Conservation (phyloP, 2,329 filamentous ascomycete genomes). For the Paecilomyces variotii region DNA sequence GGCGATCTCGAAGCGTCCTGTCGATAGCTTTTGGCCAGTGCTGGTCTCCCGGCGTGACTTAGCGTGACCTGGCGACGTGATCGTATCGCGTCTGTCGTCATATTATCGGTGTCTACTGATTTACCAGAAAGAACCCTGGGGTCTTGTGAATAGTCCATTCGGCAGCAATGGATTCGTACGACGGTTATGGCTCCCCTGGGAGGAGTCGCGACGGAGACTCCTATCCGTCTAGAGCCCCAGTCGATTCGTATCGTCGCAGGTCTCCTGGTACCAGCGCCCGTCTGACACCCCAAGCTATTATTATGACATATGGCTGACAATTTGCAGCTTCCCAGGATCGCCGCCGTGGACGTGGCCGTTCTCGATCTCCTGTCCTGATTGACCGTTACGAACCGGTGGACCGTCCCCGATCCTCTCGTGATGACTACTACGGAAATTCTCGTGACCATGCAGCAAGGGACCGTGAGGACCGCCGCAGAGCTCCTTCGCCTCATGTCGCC, state of each 20-base stretch:
- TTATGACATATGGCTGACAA: not conserved
- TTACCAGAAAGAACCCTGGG: not conserved
- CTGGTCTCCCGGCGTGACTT: constrained; percentile 6
- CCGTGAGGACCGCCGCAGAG: constrained; percentile 50
- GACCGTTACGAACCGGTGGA: constrained; percentile 57
- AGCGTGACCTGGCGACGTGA: not conserved
- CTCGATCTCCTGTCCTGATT: constrained; percentile 54
- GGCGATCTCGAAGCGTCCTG: constrained; percentile 5
- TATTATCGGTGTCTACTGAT: not conserved
- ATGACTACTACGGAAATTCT: constrained; percentile 47
- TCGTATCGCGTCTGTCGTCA: constrained; percentile 1
- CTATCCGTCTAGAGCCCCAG: constrained; percentile 21
- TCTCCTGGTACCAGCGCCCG: constrained; percentile 35
- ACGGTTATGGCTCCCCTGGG: constrained; percentile 37
- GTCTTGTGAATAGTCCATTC: not conserved
- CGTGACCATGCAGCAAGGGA: constrained; percentile 40
- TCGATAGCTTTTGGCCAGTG: constrained; percentile 3
- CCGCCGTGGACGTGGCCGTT: constrained; percentile 42
- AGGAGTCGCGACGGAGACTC: constrained; percentile 35
- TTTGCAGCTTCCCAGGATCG: constrained; percentile 32
- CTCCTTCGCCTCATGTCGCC: constrained; percentile 49
- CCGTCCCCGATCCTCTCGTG: constrained; percentile 41
- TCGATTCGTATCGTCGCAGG: constrained; percentile 38
- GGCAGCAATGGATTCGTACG: constrained; percentile 39
- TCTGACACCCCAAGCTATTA: not conserved